Conservation (phyloP, 2,329 filamentous ascomycete species). For the Ophiostoma piceae region DNA sequence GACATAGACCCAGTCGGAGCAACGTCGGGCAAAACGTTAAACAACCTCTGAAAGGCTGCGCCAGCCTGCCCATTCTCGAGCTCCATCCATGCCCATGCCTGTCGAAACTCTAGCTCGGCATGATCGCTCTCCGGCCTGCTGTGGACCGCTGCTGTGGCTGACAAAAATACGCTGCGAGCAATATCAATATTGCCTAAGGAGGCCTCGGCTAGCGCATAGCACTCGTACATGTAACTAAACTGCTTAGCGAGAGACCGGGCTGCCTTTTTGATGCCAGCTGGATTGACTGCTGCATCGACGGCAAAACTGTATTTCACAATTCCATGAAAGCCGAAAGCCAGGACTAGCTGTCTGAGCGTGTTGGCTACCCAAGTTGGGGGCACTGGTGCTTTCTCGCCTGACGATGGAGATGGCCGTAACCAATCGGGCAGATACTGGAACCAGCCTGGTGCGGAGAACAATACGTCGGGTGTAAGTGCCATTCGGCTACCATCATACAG, state of each 20-base stretch:
- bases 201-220: conserved; percentile 69
- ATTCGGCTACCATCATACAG: conserved; percentile 29
- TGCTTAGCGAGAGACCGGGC: conserved; percentile 70
- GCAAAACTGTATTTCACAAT: conserved; percentile 67
- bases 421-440: conserved; percentile 26
- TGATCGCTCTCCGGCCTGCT: conserved; percentile 28
- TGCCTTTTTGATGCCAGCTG: conserved; percentile 56
- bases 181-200: conserved; percentile 51
- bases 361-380: conserved; percentile 46
- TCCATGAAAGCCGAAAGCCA: conserved; percentile 40
- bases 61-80: conserved; percentile 41
- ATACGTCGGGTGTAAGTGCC: conserved; percentile 41
- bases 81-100: conserved; percentile 64
- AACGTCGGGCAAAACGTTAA: conserved; percentile 38
- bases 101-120: conserved; percentile 42
- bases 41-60: conserved; percentile 37
- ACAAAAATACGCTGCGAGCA: conserved; percentile 60
- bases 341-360: conserved; percentile 54
- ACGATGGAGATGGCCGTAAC: conserved; percentile 5
- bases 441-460: conserved; percentile 25
- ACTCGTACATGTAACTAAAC: conserved; percentile 65
- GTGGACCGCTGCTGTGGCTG: conserved; percentile 41
- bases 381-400: conserved; percentile 32
- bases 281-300: conserved; percentile 55
- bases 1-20: conserved; percentile 24